These are phyloP conservation scores for Pseudodiploospora longispora DNA, from an alignment of 2,329 filamentous ascomycete species.

Conservation along the genomic window DNA sequence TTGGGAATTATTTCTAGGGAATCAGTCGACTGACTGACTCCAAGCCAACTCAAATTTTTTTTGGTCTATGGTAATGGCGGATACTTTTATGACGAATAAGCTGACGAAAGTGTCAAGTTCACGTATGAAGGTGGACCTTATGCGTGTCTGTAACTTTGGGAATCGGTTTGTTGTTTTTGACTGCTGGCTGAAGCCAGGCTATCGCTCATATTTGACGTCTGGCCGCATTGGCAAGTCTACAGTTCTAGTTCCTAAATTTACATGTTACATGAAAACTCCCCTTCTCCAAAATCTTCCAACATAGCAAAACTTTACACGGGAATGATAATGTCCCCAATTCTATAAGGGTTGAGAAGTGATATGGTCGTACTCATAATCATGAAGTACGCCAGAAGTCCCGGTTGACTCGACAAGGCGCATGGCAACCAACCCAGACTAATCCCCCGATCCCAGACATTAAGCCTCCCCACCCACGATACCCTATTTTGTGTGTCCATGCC, in stretches of 20 bases:
- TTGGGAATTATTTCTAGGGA: neutral
- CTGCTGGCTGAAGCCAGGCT: too few species aligned
- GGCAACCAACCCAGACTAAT: conserved; percentile 6
- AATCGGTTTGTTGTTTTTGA: too few species aligned
- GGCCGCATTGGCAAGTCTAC: conserved; percentile 1
- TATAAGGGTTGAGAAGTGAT: conserved; percentile 10
- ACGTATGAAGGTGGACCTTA: too few species aligned
- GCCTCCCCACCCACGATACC: neutral
- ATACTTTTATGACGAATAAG: too few species aligned
- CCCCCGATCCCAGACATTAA: conserved; percentile 5
- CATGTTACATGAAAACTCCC: conserved; percentile 1
- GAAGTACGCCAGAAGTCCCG: neutral
- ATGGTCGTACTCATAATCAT: neutral
- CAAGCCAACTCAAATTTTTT: too few species aligned
- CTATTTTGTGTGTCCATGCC: too few species aligned
- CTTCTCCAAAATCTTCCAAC: conserved; percentile 1
- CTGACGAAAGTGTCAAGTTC: too few species aligned
- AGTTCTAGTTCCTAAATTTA: conserved; percentile 9
- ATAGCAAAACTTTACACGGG: conserved; percentile 4
- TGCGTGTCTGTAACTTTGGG: too few species aligned
- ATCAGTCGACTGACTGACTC: too few species aligned
- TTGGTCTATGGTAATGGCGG: too few species aligned
- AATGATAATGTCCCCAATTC: conserved; percentile 1
- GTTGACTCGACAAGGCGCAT: neutral
- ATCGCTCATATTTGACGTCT: neutral